Evolutionary conservation across 2,329 filamentous ascomycete species (phyloP).

Genomic region (Monosporascus sp.): DNA sequence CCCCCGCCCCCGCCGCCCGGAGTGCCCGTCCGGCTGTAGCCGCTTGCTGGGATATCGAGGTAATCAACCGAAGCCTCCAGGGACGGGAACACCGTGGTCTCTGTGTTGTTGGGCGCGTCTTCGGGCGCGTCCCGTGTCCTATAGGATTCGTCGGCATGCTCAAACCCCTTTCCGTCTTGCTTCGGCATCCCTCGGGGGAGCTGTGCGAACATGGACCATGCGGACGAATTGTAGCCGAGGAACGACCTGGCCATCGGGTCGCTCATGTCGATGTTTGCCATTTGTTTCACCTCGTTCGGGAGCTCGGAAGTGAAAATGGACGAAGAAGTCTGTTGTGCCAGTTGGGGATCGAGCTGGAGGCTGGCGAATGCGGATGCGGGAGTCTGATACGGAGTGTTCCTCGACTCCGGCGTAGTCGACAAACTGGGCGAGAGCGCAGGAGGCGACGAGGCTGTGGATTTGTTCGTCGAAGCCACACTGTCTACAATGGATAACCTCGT

Average conservation of each 20-base stretch:
- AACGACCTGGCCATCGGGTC: slow-evolving; percentile 24
- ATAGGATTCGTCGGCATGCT: neutral
- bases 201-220: slow-evolving; percentile 15
- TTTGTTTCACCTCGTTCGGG: slow-evolving; percentile 36
- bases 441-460: slow-evolving; percentile 16
- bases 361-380: slow-evolving; percentile 19
- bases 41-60: slow-evolving; percentile 7
- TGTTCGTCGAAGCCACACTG: slow-evolving; percentile 7
- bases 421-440: slow-evolving; percentile 21
- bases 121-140: neutral
- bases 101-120: neutral
- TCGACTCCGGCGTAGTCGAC: slow-evolving; percentile 13
- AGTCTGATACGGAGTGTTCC: slow-evolving; percentile 19
- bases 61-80: slow-evolving; percentile 7
- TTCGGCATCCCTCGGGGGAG: slow-evolving; percentile 5
- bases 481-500: slow-evolving; percentile 10
- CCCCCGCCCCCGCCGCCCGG: slow-evolving; percentile 10
- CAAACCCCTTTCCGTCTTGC: neutral
- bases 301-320: slow-evolving; percentile 39
- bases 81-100: slow-evolving; percentile 12
- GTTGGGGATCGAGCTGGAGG: slow-evolving; percentile 20
- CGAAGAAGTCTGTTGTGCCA: slow-evolving; percentile 15
- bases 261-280: slow-evolving; percentile 28
- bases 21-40: slow-evolving; percentile 14
- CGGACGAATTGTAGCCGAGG: slow-evolving; percentile 14